A percentile compares a stretch with the other conserved stretches of the same genome.
Conservation (phyloP, 1,284 basidiomycete species). For the Heterobasidion irregulare region DNA sequence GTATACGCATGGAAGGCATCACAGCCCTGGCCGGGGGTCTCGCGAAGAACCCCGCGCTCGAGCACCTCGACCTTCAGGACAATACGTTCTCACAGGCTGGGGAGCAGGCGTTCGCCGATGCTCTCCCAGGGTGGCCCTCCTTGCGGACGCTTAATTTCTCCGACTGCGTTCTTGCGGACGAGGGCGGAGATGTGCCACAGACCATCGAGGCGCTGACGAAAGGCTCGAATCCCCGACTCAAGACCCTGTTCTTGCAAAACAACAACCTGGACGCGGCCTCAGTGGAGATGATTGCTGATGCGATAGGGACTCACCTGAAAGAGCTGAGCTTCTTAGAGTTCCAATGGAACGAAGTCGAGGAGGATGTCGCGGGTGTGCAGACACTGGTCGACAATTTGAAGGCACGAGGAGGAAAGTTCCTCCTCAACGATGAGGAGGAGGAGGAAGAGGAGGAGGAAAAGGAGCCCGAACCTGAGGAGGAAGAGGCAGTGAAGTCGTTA, state of each 20-base stretch:
- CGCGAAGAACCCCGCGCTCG: constrained; percentile 57
- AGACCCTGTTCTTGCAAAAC: constrained; percentile 79
- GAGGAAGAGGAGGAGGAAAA: constrained; percentile 72
- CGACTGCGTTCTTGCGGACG: constrained; percentile 79
- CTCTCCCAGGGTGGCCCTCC: constrained; percentile 63
- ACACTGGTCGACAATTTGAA: constrained; percentile 59
- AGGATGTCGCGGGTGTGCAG: constrained; percentile 72
- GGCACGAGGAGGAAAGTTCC: constrained; percentile 55
- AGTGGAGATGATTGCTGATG: constrained; percentile 60
- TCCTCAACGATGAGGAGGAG: constrained; percentile 65
- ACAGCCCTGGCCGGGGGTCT: constrained; percentile 76
- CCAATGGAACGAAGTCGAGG: constrained; percentile 83
- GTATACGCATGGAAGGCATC: constrained; percentile 93
- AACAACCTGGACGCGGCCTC: constrained; percentile 78
- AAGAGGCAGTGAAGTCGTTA: constrained; percentile 28
- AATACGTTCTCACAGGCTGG: constrained; percentile 86
- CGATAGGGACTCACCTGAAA: constrained; percentile 52
- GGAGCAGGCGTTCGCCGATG: constrained; percentile 66
- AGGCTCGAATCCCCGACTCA: constrained; percentile 70
- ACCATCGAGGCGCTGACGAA: constrained; percentile 58
- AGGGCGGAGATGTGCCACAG: constrained; percentile 51
- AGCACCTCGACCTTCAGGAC: constrained; percentile 89
- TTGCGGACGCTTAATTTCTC: constrained; percentile 82
- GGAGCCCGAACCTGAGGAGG: constrained; percentile 37
- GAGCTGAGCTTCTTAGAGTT: constrained; percentile 66